A percentile compares a stretch with the other conserved stretches of the same genome.
phyloP scores from a whole-genome alignment of 2,329 filamentous ascomycete genomes.

The Stachybotrys chlorohalonatus region DNA sequence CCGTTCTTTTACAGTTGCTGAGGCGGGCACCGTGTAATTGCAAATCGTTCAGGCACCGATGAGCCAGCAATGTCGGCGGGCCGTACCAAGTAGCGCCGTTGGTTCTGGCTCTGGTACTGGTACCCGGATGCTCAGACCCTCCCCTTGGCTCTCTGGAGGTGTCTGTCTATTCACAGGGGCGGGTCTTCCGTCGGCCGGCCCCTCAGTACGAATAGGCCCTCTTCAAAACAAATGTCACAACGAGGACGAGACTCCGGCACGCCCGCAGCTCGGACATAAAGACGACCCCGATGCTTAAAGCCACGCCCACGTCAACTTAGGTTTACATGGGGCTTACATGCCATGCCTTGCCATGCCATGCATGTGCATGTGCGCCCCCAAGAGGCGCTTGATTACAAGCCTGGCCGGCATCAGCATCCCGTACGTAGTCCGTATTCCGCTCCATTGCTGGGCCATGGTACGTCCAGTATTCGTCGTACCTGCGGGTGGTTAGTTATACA shows the following conservation, averaged over 20 bases:
- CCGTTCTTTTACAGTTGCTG: too few species aligned
- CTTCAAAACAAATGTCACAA: too few species aligned
- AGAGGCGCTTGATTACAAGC: neutral
- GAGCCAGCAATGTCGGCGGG: too few species aligned
- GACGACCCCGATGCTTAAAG: conserved; percentile 22
- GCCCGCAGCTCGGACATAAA: conserved; percentile 28
- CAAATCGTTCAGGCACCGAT: too few species aligned
- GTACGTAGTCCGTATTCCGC: neutral
- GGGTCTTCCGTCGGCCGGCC: neutral
- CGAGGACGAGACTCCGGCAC: neutral
- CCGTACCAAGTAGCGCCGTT: too few species aligned
- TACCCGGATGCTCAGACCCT: neutral
- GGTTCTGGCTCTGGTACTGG: neutral
- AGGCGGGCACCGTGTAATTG: too few species aligned
- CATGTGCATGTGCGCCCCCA: neutral
- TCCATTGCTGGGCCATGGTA: too few species aligned
- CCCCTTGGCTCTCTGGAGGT: neutral
- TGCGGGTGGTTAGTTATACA: neutral
- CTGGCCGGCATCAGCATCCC: neutral
- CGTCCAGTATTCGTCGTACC: neutral
- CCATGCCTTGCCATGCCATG: conserved; percentile 7
- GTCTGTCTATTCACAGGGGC: neutral
- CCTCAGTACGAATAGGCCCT: too few species aligned
- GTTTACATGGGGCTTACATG: neutral
- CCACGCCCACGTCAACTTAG: conserved; percentile 3